Conservation (phyloP, 192 early-diverging fungal species). For the Gaertneriomyces semiglobifer region DNA sequence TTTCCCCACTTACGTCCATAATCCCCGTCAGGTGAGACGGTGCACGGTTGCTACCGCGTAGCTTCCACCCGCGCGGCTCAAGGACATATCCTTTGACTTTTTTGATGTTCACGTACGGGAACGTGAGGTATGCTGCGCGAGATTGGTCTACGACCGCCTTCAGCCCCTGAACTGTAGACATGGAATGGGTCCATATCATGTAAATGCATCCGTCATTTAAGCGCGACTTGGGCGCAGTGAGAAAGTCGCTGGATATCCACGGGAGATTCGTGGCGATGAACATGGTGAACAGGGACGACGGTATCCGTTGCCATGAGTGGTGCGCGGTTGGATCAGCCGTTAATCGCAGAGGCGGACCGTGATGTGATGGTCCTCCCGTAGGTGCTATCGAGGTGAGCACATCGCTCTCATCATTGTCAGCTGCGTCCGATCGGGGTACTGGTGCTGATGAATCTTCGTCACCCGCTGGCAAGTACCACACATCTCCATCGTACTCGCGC, state of each 20-base stretch:
- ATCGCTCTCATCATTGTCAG: slow-evolving; percentile 3
- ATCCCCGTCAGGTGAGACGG: slow-evolving; percentile 1
- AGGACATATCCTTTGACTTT: slow-evolving; percentile 57
- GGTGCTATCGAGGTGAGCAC: background rate
- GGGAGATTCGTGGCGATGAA: slow-evolving; percentile 59
- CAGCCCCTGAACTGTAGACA: slow-evolving; percentile 41
- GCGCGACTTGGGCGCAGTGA: slow-evolving; percentile 48
- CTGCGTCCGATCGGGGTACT: background rate
- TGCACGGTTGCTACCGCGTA: background rate
- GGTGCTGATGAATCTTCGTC: no score
- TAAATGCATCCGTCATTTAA: slow-evolving; percentile 52
- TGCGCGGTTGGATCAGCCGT: slow-evolving; percentile 22
- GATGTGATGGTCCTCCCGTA: background rate
- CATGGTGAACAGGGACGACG: slow-evolving; percentile 32
- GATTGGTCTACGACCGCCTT: slow-evolving; percentile 41
- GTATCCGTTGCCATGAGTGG: slow-evolving; percentile 10
- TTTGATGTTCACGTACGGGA: slow-evolving; percentile 37
- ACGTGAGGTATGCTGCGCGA: slow-evolving; percentile 44
- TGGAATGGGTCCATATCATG: slow-evolving; percentile 47
- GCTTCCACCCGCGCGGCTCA: slow-evolving; percentile 43
- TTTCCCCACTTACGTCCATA: slow-evolving; percentile 43
- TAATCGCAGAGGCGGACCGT: slow-evolving; percentile 26
- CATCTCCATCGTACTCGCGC: slow-evolving; percentile 55
- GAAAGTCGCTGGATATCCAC: slow-evolving; percentile 54
- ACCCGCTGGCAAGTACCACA: slow-evolving; percentile 51